Conservation (phyloP, 306 rosid genomes). For the Castanea crenata region DNA sequence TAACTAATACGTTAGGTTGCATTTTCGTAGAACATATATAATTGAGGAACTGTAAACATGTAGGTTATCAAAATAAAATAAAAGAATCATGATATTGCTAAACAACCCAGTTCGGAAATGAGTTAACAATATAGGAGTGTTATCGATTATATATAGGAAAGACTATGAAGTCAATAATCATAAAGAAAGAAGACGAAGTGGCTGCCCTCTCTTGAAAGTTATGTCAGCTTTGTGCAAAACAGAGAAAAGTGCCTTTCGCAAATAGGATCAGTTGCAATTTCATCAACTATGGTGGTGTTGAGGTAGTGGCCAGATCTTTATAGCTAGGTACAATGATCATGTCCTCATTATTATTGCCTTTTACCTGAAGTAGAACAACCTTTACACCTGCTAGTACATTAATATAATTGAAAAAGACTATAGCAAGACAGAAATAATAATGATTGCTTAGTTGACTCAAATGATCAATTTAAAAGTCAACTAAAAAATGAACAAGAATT, state of each 20-base stretch:
- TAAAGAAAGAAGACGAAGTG: neutral
- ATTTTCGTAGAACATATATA: too few species aligned
- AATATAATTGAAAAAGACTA: neutral
- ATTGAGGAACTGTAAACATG: too few species aligned
- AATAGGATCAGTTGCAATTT: neutral
- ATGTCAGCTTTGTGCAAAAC: neutral
- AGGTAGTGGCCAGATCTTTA: neutral
- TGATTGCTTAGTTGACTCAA: conserved; percentile 26
- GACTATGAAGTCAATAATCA: neutral
- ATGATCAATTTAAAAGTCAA: conserved; percentile 18
- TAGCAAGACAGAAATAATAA: neutral
- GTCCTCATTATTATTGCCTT: neutral
- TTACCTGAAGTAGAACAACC: neutral
- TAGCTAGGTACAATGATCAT: neutral
- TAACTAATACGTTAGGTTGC: too few species aligned
- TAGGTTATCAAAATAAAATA: too few species aligned
- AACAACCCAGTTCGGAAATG: neutral
- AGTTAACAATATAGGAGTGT: too few species aligned
- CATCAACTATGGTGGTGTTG: neutral
- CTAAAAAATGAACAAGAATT: neutral
- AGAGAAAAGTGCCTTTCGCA: neutral
- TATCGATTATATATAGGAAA: too few species aligned
- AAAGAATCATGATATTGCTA: neutral
- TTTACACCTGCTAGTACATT: neutral
- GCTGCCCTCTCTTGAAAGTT: conserved; percentile 1